Base-by-base conservation (phyloP, 305 asterid species). In the Solanum hybrid region DNA sequence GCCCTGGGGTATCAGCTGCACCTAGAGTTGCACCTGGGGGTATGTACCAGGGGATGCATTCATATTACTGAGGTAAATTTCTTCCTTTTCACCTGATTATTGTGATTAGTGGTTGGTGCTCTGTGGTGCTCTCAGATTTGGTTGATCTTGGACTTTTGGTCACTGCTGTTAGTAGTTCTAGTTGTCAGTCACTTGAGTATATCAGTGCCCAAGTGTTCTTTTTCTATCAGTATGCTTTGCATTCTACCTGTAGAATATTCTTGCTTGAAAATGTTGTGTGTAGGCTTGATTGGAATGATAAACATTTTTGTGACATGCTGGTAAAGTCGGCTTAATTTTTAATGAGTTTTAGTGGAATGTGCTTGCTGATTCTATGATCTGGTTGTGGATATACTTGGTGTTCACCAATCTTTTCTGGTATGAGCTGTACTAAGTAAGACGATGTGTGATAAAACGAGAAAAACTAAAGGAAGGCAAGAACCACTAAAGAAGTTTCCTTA, bases 1-100 rank as follows among this genome's bases (percentile, higher is more conserved):
- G 91, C 35, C 85, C 95, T 17, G 97, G 95, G 77, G 85, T 92
- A 87, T 91, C 95, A 26, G 91, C 95, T 45, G 92, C 93, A 22
- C 94, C 94, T 77, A 93, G 97, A 91, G 91, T 91, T 78, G 94
- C 94, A 17, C 93, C 95, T 32, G 96, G 98, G n/a, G 98, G 95
- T 89, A 88, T 92, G 89, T 95, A 92, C 93, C 97, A 92, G 93
- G 96, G 98, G 90, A 90, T 91, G 93, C 95, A 91, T 86, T 97
- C 94, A 88, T 94, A 94, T 90, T 95, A 95, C 89, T 96, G 92
- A 95, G 99, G 99, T 95, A 93, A 27, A 73, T 87, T 86, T 89
- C 56, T 78, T 60, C 86, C 88, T 91, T 35, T 56, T 88, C 22
- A 78, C 10, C 31, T 77, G 37, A 88, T 64, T 34, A 22, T 78